Conservation (phyloP, 2,329 filamentous ascomycete genomes). For the Blastomyces parvus region DNA sequence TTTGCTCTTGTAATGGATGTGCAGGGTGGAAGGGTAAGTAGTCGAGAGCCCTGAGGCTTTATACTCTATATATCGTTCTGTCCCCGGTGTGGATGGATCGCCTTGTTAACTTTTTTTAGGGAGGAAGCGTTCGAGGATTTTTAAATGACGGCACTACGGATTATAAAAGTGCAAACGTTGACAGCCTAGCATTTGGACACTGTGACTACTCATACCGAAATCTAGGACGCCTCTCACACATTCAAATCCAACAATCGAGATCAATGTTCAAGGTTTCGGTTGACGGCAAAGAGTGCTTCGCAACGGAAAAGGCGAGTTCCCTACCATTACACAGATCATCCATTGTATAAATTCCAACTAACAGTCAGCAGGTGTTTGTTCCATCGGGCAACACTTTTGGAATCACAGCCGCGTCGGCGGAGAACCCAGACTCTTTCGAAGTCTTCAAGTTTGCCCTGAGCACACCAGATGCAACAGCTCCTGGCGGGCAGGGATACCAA, state of each 20-base stretch:
- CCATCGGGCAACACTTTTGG: conserved; percentile 78
- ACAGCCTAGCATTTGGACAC: conserved; percentile 83
- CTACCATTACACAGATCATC: background rate
- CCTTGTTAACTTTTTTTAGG: conserved; percentile 5
- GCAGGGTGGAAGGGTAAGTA: conserved; percentile 55
- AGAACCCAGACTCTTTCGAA: conserved; percentile 91
- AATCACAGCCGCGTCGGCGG: conserved; percentile 76
- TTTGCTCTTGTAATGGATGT: conserved; percentile 77
- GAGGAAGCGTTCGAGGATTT: conserved; percentile 78
- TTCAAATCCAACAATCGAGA: conserved; percentile 62
- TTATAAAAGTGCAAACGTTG: conserved; percentile 63
- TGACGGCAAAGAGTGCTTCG: conserved; percentile 74
- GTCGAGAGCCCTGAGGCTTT: background rate
- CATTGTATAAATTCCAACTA: conserved; percentile 9
- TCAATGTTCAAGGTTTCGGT: conserved; percentile 65
- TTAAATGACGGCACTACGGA: conserved; percentile 87
- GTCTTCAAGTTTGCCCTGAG: conserved; percentile 75
- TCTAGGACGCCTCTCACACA: conserved; percentile 68
- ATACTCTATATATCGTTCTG: background rate
- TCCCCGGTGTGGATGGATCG: background rate
- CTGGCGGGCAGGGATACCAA: background rate
- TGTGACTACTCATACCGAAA: conserved; percentile 89
- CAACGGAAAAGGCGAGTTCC: conserved; percentile 52
- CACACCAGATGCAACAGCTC: conserved; percentile 31
- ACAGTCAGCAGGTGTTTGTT: conserved; percentile 51